phyloP scores from a whole-genome alignment of 805 yeast species.

The Candida arabinofermentans region DNA sequence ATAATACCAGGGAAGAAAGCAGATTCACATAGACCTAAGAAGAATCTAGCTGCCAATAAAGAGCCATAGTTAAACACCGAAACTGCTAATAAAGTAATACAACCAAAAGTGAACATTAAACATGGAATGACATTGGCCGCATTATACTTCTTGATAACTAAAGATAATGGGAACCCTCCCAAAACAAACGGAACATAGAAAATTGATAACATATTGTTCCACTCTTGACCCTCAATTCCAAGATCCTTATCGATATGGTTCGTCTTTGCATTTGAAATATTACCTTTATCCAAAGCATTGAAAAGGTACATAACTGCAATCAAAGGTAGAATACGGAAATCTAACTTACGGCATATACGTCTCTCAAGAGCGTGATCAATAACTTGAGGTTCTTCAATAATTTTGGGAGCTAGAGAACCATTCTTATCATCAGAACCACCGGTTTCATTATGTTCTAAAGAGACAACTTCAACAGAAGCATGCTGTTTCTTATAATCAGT shows the following conservation, averaged over 20 bases:
- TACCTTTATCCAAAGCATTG: slow-evolving; percentile 46
- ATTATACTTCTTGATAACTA: slow-evolving; percentile 37
- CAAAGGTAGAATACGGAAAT: slow-evolving; percentile 40
- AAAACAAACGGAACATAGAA: slow-evolving; percentile 44
- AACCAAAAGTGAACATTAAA: slow-evolving; percentile 43
- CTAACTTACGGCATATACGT: slow-evolving; percentile 38
- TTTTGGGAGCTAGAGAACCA: neutral
- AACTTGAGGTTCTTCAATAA: slow-evolving; percentile 6
- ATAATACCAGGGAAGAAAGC: slow-evolving; percentile 39
- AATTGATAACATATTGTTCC: slow-evolving; percentile 43
- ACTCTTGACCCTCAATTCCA: slow-evolving; percentile 37
- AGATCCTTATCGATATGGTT: slow-evolving; percentile 41
- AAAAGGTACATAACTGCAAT: slow-evolving; percentile 44
- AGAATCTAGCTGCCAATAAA: slow-evolving; percentile 33
- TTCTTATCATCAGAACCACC: slow-evolving; percentile 3
- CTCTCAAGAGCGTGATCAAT: slow-evolving; percentile 25
- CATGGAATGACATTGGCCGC: slow-evolving; percentile 43
- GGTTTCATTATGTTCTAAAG: slow-evolving; percentile 5
- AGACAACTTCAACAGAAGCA: slow-evolving; percentile 8
- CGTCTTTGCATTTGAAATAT: slow-evolving; percentile 47
- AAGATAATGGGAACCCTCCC: slow-evolving; percentile 40
- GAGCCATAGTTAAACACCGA: slow-evolving; percentile 39
- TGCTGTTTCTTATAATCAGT: neutral
- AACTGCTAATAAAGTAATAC: slow-evolving; percentile 35
- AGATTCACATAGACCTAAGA: slow-evolving; percentile 35